Conservation (phyloP, 169 alveolate genomes). For the Cryptosporidium meleagridis region DNA sequence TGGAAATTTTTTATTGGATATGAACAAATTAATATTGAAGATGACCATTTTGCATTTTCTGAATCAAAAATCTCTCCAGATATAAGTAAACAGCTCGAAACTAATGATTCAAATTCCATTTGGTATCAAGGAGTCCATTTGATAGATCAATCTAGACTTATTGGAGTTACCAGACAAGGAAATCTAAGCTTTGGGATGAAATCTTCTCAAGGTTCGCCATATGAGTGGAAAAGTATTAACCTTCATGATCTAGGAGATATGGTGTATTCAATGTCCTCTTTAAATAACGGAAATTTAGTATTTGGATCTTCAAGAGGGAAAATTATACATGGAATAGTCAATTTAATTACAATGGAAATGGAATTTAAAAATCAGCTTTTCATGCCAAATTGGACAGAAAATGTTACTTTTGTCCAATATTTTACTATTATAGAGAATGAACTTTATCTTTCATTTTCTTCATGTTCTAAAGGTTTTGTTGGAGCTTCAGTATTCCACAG, state of each 20-base stretch:
- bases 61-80: neutral
- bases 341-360: neutral
- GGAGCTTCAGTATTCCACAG: slow-evolving; percentile 32
- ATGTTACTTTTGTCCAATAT: slow-evolving; percentile 1
- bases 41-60: neutral
- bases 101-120: neutral
- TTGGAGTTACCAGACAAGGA: slow-evolving; percentile 62
- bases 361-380: neutral
- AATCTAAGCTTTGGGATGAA: neutral
- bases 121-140: slow-evolving; percentile 59
- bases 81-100: neutral
- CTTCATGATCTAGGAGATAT: neutral
- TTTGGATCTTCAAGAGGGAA: slow-evolving; percentile 65
- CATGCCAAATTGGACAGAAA: slow-evolving; percentile 23
- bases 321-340: slow-evolving; percentile 2
- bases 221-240: neutral
- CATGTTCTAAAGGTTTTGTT: slow-evolving; percentile 52
- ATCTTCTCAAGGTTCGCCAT: neutral
- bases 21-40: neutral
- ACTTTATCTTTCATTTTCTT: slow-evolving; percentile 16
- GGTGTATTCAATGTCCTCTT: slow-evolving; percentile 22
- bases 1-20: slow-evolving; percentile 20
- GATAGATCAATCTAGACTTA: neutral
- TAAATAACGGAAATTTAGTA: neutral
- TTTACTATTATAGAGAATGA: neutral